Evolutionary conservation across 1,284 basidiomycete genomes (phyloP), one percentile per base, ranked within the genome.

Genomic region (Puccinia triticina): DNA sequence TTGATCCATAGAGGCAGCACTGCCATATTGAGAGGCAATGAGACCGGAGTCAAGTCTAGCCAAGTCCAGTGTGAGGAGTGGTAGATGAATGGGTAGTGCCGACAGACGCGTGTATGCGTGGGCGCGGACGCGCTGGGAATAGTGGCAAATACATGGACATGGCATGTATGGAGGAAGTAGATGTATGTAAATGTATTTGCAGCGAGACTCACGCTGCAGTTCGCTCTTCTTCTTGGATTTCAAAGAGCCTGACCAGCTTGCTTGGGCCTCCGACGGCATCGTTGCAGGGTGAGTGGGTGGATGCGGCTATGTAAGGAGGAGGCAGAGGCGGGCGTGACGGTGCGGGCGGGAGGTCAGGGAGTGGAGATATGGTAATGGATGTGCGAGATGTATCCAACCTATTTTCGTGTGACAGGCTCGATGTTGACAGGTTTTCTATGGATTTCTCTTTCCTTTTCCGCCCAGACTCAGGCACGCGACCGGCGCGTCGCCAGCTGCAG

Each of bases 151-250:
- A 14, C 1, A n/a, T 57, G 55, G 55, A n/a, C 10, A 32, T 37
- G 32, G 21, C 64, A n/a, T 34, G 16, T 71, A 43, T 26, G 29
- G 8, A 26, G 26, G 40, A 59, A 32, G 10, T 21, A 23, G 18
- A 32, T 8, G 74, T 23, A 57, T n/a, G 8, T 23, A 10, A 71
- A n/a, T 26, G 2, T 32, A 34, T 34, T 32, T 59, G 21, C 2
- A 29, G 29, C 34, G 23, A 26, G 23, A 79, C 77, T 57, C 46
- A 79, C 77, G 66, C 55, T 79, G 77, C 55, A 79, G 66, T 69
- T 79, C 77, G 55, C 43, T 53, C 53, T 79, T 79, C 61, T 71
- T 79, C 66, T 79, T 79, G n/a, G 66, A 57, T 57, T 71, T 79
- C 66, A 79, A 59, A 11, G 77, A 55, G n/a, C 77, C 77, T 26